Evolutionary conservation across 176 grass and related monocot genomes (phyloP).

Genomic region (Zoysia pacifica): DNA sequence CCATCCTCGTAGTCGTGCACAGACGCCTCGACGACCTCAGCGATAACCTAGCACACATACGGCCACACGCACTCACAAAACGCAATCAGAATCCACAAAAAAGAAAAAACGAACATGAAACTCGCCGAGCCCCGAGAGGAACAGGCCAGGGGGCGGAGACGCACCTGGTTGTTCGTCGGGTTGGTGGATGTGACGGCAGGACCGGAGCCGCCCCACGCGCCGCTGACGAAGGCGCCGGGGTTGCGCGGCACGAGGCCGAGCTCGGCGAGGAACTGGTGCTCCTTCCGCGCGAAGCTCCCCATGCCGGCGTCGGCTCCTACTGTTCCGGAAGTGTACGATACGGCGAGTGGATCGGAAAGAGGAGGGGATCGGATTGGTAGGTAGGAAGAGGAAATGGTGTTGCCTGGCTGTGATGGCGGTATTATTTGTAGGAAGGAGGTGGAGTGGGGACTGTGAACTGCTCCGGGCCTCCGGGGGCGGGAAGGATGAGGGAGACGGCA

Average conservation of each 20-base stretch:
- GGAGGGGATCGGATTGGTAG: not conserved
- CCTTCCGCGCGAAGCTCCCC: constrained; percentile 65
- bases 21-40: constrained; percentile 86
- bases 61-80: not conserved
- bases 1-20: constrained; percentile 80
- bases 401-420: not conserved
- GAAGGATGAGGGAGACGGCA: not conserved
- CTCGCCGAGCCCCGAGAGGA: constrained; percentile 7
- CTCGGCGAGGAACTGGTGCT: constrained; percentile 94
- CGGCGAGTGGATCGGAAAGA: not conserved
- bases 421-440: constrained; percentile 33
- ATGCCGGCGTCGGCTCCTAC: constrained; percentile 24
- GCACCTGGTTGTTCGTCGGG: constrained; percentile 81
- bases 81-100: constrained; percentile 30
- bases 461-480: not conserved
- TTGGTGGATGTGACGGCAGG: constrained; percentile 53
- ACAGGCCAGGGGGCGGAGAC: constrained; percentile 4
- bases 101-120: not conserved
- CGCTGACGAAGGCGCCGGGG: constrained; percentile 64
- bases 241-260: constrained; percentile 85
- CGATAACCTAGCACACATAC: constrained; percentile 64
- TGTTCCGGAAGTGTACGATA: not conserved
- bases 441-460: constrained; percentile 46
- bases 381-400: not conserved
- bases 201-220: constrained; percentile 71